Base-by-base conservation (phyloP, 2,329 filamentous ascomycete species). In the Ascocoryne sarcoides region DNA sequence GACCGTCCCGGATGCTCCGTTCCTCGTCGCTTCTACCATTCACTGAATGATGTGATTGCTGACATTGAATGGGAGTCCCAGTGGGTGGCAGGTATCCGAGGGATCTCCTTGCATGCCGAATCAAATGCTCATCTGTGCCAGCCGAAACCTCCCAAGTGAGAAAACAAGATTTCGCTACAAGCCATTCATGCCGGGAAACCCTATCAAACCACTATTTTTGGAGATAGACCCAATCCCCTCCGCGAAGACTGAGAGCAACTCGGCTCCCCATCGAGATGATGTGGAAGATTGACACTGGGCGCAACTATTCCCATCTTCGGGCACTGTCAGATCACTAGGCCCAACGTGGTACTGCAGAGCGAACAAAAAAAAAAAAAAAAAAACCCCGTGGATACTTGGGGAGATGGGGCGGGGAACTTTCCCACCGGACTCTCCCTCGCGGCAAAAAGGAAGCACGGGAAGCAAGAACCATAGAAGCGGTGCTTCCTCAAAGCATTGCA, bases 1-100 rank as follows among this genome's bases (percentile, higher is more conserved):
- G 31, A 29, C 19, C 42, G 23, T 44, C 39, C 40, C 42, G 36
- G 32, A 14, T 28, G 34, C 46, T 19, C 43, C 48, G 37, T 45
- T 32, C 44, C 33, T 37, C 38, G 9, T 43, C 37, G 20, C 31
- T 40, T 36, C 29, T 10, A 32, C 29, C 32, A 35, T 40, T 26
- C 7, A 26, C 23, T 26, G 20, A 29, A 43, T 39, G 32, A 36
- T 39, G 36, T 39, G 40, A 39, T 43, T 30, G 32, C 15, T 20
- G 32, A 16, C 21, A 31, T 20, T 20, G 29, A 17, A 23, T 32
- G 21, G 35, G 19, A 15, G 29, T 20, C 26, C 29, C 18, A 26
- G 3, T 14, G 15, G 20, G 18, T 15, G 15, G 19, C 17, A 35
- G 32, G 17, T 39, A 33, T 37, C 32, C 29, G 18, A 28, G 19